A percentile compares a stretch with the other conserved stretches of the same genome.
These are phyloP conservation scores for Pleurozium schreberi DNA, from an alignment of 225 moss, liverwort and hornwort genomes.

Conservation along the genomic window DNA sequence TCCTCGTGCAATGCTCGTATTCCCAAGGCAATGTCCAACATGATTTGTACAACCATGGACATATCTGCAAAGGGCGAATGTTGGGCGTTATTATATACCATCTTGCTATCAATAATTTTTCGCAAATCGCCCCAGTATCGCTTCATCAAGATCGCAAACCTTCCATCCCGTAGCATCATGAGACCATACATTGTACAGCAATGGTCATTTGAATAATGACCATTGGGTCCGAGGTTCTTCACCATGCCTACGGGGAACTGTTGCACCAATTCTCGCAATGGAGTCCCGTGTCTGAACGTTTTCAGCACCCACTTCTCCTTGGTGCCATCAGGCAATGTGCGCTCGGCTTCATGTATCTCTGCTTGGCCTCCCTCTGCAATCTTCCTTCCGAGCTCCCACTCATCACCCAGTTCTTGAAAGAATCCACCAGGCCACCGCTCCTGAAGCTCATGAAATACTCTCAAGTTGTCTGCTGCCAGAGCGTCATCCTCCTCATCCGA, in stretches of 20 bases:
- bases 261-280: fast-evolving
- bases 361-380: fast-evolving
- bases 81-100: fast-evolving
- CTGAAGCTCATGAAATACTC: fast-evolving
- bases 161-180: not conserved
- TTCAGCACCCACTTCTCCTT: not conserved
- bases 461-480: not conserved
- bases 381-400: not conserved
- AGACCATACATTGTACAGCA: not conserved
- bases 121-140: not conserved
- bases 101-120: fast-evolving
- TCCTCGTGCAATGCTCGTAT: not conserved
- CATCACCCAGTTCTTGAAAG: not conserved
- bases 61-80: not conserved
- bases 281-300: fast-evolving
- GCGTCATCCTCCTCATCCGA: too few species aligned
- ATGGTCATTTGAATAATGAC: not conserved
- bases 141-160: not conserved
- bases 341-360: not conserved
- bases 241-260: fast-evolving
- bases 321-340: not conserved
- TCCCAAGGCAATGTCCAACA: not conserved
- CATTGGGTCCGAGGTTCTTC: fast-evolving
- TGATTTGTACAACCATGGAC: not conserved
- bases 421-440: not conserved